phyloP scores from a whole-genome alignment of 2,329 filamentous ascomycete species.

The Clarireedia paspali region DNA sequence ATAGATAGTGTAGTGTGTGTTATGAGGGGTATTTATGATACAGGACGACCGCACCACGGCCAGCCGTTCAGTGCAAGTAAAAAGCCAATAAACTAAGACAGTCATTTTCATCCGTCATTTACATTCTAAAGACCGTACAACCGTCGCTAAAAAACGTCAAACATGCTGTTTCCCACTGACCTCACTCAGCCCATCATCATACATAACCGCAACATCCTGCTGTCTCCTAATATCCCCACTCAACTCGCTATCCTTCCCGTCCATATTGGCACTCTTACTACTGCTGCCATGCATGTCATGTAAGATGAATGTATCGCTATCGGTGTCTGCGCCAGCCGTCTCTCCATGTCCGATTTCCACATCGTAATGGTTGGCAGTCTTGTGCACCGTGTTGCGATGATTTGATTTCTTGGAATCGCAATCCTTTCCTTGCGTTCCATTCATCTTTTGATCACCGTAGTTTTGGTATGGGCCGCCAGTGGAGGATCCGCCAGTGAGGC shows the following conservation, averaged over 20 bases:
- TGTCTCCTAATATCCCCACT: background rate
- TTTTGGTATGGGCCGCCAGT: background rate
- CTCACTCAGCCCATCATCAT: background rate
- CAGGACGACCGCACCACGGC: too few species aligned
- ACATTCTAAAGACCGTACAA: too few species aligned
- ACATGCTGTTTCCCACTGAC: constrained; percentile 1
- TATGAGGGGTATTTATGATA: too few species aligned
- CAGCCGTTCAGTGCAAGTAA: too few species aligned
- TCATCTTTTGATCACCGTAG: background rate
- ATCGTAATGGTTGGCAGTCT: background rate
- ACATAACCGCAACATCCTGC: background rate
- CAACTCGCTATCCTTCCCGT: too few species aligned
- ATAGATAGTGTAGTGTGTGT: too few species aligned
- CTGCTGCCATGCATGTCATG: background rate
- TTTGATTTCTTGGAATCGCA: too few species aligned
- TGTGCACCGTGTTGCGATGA: background rate
- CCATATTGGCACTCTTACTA: background rate
- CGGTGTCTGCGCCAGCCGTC: background rate
- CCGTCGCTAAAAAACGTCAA: background rate
- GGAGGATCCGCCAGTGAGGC: background rate
- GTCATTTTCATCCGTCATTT: too few species aligned
- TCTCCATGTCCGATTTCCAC: background rate
- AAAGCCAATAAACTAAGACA: too few species aligned
- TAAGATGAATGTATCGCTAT: constrained; percentile 3
- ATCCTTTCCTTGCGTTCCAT: too few species aligned